Evolutionary conservation across 2,329 filamentous ascomycete genomes (phyloP).

Genomic region (Aureobasidium lini): DNA sequence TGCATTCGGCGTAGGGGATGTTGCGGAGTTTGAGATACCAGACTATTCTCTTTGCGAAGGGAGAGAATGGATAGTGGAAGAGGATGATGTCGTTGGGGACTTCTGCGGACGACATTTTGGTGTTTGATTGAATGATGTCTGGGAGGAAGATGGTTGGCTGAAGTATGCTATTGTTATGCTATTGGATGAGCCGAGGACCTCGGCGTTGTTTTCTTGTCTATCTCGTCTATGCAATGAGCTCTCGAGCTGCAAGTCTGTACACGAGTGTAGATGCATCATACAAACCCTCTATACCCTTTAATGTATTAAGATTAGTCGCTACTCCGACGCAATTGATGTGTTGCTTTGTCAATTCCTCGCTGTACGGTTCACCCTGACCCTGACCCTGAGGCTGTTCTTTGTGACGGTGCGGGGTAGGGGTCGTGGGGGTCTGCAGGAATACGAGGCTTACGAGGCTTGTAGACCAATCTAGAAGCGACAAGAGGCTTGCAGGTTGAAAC

Average conservation of each 20-base stretch:
- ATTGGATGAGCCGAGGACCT: background rate
- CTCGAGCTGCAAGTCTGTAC: background rate
- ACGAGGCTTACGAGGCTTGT: background rate
- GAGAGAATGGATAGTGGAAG: slow-evolving; percentile 60
- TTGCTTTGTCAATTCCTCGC: background rate
- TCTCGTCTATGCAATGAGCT: background rate
- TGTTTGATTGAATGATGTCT: background rate
- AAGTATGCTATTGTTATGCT: background rate
- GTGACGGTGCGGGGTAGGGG: background rate
- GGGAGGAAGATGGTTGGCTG: background rate
- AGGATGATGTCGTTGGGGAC: slow-evolving; percentile 46
- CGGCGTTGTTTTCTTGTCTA: background rate
- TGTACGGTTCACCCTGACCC: background rate
- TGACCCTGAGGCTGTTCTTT: too few species aligned
- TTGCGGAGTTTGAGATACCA: slow-evolving; percentile 63
- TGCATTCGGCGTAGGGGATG: slow-evolving; percentile 61
- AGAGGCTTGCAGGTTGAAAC: background rate
- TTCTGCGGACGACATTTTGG: slow-evolving; percentile 18
- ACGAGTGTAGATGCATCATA: too few species aligned
- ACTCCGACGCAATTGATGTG: background rate
- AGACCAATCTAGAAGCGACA: background rate
- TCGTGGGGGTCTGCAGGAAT: background rate
- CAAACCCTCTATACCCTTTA: background rate
- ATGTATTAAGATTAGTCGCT: background rate
- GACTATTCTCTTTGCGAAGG: slow-evolving; percentile 54